Percentiles rank a stretch among this genome's conserved stretches.
Conservation (phyloP, 2,329 filamentous ascomycete genomes). For the Botrytis byssoidea region DNA sequence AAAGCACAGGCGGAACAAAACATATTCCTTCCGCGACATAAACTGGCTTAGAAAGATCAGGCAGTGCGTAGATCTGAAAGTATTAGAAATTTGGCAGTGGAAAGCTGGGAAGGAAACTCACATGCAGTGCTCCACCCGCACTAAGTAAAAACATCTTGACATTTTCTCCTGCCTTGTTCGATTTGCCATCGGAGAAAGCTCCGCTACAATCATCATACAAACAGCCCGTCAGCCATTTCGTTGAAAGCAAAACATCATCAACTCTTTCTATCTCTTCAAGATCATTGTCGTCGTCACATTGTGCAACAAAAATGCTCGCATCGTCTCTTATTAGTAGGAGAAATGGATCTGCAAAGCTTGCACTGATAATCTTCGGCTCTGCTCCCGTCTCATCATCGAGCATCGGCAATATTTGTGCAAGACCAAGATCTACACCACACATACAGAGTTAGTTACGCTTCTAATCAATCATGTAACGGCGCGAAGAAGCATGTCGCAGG, state of each 20-base stretch:
- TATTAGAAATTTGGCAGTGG: conserved; percentile 21
- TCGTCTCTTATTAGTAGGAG: conserved; percentile 82
- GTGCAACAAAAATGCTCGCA: conserved; percentile 72
- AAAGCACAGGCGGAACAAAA: conserved; percentile 74
- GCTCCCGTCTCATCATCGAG: conserved; percentile 84
- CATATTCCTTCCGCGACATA: conserved; percentile 75
- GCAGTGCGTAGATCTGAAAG: conserved; percentile 69
- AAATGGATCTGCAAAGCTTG: conserved; percentile 85
- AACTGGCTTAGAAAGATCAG: conserved; percentile 67
- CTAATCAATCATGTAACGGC: conserved; percentile 10
- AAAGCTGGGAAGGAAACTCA: conserved; percentile 45
- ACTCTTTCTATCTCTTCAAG: conserved; percentile 75
- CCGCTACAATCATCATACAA: conserved; percentile 69
- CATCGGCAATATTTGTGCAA: conserved; percentile 90
- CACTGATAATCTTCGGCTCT: conserved; percentile 74
- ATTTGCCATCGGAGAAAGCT: conserved; percentile 48
- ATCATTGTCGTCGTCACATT: conserved; percentile 78
- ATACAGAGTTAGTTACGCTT: conserved; percentile 24
- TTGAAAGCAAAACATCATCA: conserved; percentile 54
- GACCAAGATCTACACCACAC: conserved; percentile 64
- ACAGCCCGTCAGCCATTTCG: conserved; percentile 80
- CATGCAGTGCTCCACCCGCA: conserved; percentile 69
- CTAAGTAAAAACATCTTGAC: conserved; percentile 76
- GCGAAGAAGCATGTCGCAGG: conserved; percentile 25
- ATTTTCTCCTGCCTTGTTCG: conserved; percentile 47